These are phyloP conservation scores for Paecilomyces dactylethromorphus DNA, from an alignment of 2,329 filamentous ascomycete genomes.

Conservation along the genomic window DNA sequence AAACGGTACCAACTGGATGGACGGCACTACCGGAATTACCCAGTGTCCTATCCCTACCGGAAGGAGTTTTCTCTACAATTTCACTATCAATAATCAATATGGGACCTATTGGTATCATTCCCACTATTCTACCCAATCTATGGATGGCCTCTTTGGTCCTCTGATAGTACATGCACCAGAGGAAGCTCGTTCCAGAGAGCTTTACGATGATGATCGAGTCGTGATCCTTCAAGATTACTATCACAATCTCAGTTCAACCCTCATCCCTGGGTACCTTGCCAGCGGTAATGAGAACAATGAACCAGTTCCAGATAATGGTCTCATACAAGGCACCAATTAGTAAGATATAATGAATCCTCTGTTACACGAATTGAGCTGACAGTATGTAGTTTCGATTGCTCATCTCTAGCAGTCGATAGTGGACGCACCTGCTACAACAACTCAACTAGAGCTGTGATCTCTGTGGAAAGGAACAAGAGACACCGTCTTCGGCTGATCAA, in stretches of 20 bases:
- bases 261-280: constrained; percentile 15
- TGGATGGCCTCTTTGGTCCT: constrained; percentile 1
- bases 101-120: constrained; percentile 33
- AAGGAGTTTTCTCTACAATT: constrained; percentile 30
- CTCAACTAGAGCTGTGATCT: constrained; percentile 9
- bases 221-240: constrained; percentile 14
- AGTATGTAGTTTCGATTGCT: constrained; percentile 9
- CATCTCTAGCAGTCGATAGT: neutral
- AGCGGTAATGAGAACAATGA: constrained; percentile 14
- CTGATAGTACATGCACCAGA: constrained; percentile 1
- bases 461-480: constrained; percentile 5
- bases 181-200: constrained; percentile 3
- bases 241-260: constrained; percentile 10
- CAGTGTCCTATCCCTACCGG: constrained; percentile 38
- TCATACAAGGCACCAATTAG: constrained; percentile 4
- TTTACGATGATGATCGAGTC: constrained; percentile 13
- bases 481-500: constrained; percentile 7
- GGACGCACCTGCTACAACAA: constrained; percentile 4
- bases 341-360: neutral
- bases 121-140: constrained; percentile 14
- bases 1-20: constrained; percentile 26
- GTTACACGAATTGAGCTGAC: neutral
- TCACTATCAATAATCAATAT: constrained; percentile 28
- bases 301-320: constrained; percentile 5
- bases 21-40: constrained; percentile 36